Evolutionary conservation across 257 asterid species (phyloP), one percentile per base, ranked within the genome.

Genomic region (Asclepias syriaca): DNA sequence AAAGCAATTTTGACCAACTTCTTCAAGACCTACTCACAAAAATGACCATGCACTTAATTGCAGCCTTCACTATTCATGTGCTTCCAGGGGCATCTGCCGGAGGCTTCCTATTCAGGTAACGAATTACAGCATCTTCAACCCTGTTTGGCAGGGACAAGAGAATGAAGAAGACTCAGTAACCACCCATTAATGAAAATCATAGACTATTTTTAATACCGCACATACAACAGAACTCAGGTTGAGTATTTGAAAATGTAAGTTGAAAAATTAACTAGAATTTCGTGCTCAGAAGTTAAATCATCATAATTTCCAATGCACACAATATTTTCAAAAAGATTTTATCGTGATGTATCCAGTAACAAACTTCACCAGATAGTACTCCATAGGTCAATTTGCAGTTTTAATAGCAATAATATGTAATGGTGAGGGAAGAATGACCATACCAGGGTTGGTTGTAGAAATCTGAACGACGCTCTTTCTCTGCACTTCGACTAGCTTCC

Each of bases 121-220:
- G 96, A 70, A 93, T 89, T 69, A 91, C 97, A 73, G 97, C 98
- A 84, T 93, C 98, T 75, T 93, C 98, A 68, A 91, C 97, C 98
- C 98, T 93, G 90, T 73, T 71, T 69, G 68, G 55, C 74, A 79
- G 64, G 53, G 18, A 74, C 69, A 63, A 29, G n/a, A 40, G 54
- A 24, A 55, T 19, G 55, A 74, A 14, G 55, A 74, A 14, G 61
- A 43, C 61, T 73, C 64, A 51, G n/a, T 22, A 24, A 37, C 67
- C 39, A 57, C 34, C 40, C 49, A 66, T 34, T 27, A 7, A 61
- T 43, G 15, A 73, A 22, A 21, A 61, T 5, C 40, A 55, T 70
- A 27, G 50, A 78, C 29, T 37, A 46, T 32, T 64, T 55, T 37
- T 54, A 55, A 11, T 40, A 12, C 24, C n/a, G 37, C 13, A 18